Percentiles rank a stretch among this genome's conserved stretches.
Evolutionary conservation across 805 yeast species (phyloP).

Genomic region (Priceomyces melissophilus): DNA sequence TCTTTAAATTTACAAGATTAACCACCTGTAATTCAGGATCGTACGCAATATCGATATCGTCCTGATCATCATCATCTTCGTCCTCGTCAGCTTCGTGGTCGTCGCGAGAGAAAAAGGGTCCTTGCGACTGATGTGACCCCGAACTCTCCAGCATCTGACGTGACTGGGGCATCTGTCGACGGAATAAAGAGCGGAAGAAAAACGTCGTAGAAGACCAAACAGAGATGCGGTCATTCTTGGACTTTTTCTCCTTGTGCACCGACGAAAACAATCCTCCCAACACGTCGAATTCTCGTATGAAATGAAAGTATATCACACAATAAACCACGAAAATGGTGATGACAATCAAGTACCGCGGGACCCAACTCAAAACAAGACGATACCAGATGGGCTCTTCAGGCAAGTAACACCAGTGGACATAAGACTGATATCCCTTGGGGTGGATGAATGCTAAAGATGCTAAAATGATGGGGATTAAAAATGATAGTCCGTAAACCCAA

Average conservation of each 20-base stretch:
- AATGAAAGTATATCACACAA: conserved; percentile 67
- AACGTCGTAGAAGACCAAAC: conserved; percentile 31
- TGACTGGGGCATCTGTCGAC: background rate
- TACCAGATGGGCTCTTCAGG: conserved; percentile 74
- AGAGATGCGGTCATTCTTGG: conserved; percentile 22
- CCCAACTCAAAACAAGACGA: conserved; percentile 73
- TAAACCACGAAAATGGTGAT: conserved; percentile 62
- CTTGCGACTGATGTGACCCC: background rate
- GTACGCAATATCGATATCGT: conserved; percentile 19
- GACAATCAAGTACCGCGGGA: conserved; percentile 69
- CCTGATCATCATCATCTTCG: conserved; percentile 19
- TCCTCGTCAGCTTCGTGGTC: conserved; percentile 2
- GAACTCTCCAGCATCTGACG: background rate
- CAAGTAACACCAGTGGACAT: conserved; percentile 75
- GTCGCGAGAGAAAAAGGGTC: too few species aligned
- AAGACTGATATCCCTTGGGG: conserved; percentile 54
- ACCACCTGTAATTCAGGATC: conserved; percentile 52
- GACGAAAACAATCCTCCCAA: conserved; percentile 47
- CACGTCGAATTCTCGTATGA: conserved; percentile 55
- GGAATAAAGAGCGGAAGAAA: conserved; percentile 15
- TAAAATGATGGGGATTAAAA: conserved; percentile 60
- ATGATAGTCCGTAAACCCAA: conserved; percentile 54
- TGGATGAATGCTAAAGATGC: conserved; percentile 69
- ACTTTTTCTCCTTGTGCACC: conserved; percentile 16
- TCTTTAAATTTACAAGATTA: conserved; percentile 57